Evolutionary conservation across 257 asterid species (phyloP).

Genomic region (Capsicum pubescens): DNA sequence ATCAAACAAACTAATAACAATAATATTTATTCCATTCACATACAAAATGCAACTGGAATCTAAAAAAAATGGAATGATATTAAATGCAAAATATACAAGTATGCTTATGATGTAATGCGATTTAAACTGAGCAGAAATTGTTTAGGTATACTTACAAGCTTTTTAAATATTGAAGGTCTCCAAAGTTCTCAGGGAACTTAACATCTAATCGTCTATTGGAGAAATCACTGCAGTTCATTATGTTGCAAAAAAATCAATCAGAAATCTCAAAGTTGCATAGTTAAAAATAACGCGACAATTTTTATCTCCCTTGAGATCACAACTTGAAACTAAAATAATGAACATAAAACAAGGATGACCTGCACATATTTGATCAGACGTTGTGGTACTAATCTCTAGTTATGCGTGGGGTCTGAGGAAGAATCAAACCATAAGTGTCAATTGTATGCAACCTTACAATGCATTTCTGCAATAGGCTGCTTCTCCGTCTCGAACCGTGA

Average conservation of each 20-base stretch:
- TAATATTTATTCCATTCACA: neutral
- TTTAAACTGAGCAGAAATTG: neutral
- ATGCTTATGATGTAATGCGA: neutral
- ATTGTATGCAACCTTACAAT: too few species aligned
- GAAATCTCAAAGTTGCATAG: neutral
- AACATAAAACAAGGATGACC: neutral
- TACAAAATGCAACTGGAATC: neutral
- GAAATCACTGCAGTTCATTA: constrained; percentile 21
- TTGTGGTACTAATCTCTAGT: too few species aligned
- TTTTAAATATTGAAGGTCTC: neutral
- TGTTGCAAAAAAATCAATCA: constrained; percentile 10
- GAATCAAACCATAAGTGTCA: too few species aligned
- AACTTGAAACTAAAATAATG: neutral
- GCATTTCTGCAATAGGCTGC: too few species aligned
- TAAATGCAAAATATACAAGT: neutral
- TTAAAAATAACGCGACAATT: too few species aligned
- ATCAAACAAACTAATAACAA: too few species aligned
- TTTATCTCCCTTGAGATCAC: neutral
- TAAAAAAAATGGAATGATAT: neutral
- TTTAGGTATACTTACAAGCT: constrained; percentile 11
- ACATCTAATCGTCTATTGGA: neutral
- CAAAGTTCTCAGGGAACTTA: neutral
- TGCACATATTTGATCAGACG: constrained; percentile 3
- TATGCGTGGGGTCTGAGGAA: too few species aligned
- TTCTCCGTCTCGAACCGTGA: too few species aligned